Evolutionary conservation across 2,329 filamentous ascomycete species (phyloP).

Genomic region (Orbilia quercus): DNA sequence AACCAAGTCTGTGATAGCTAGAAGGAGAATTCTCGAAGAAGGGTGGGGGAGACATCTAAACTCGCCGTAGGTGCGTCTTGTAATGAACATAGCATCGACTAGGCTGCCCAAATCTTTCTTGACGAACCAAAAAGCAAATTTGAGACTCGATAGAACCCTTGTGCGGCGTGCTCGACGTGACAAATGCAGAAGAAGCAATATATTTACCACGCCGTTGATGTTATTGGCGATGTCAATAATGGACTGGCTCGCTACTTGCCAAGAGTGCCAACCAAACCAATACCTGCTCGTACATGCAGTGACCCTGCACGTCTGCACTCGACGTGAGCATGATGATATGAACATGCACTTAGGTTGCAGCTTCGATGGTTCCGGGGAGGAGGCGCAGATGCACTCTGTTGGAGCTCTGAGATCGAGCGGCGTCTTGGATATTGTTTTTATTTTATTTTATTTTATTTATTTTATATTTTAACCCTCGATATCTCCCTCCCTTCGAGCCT

Average conservation of each 20-base stretch:
- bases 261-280: conserved; percentile 29
- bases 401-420: conserved; percentile 29
- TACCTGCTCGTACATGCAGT: conserved; percentile 51
- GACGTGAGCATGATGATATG: conserved; percentile 16
- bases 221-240: conserved; percentile 1
- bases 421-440: conserved; percentile 5
- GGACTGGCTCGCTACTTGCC: conserved; percentile 21
- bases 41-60: conserved; percentile 11
- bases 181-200: conserved; percentile 48
- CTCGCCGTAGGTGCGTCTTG: conserved; percentile 35
- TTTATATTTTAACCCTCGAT: neutral
- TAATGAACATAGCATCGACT: conserved; percentile 26
- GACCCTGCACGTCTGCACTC: conserved; percentile 37
- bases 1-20: conserved; percentile 7
- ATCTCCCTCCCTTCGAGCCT: neutral
- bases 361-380: conserved; percentile 26
- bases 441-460: neutral
- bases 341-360: conserved; percentile 16
- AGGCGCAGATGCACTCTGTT: conserved; percentile 25
- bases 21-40: neutral
- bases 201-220: conserved; percentile 2
- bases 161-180: conserved; percentile 32
- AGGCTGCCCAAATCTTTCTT: conserved; percentile 32
- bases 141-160: conserved; percentile 29
- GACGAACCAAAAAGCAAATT: conserved; percentile 47